Evolutionary conservation across 495 filamentous ascomycete genomes (phyloP), one percentile per base, ranked within the genome.

Genomic region (Aspergillus heteromorphus): DNA sequence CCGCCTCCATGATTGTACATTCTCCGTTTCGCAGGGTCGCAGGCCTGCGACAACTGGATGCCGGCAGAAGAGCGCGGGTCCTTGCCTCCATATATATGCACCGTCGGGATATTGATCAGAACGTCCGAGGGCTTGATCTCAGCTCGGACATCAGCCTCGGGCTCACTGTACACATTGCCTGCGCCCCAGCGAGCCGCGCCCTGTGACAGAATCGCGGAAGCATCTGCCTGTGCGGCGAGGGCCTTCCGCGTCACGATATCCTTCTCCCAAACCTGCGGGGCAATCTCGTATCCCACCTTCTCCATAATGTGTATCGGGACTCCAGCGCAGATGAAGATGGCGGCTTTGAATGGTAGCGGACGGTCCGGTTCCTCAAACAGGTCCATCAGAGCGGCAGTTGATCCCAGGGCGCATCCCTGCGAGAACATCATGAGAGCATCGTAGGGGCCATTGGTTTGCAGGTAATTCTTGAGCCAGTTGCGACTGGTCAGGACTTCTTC

Each of bases 371-470:
- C 57, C 34, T 76, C 68, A 20, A 60, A 56, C 16, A 66, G 58
- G 49, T 79, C 73, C 9, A 73, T 56, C 1, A 79, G 60, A 9
- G 77, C 58, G 6, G 73, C 71, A 53, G 67, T 76, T 4, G 73
- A 70, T 21, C 79, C 73, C 0, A 87, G 59, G 4, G 73, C 62
- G 49, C 78, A 81, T 14, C 83, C 83, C 45, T 87, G 81, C 6
- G 80, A 83, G 61, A 83, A 87, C 56, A 73, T 73, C 56, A 86
- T 65, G 8, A 86, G 74, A 16, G 74, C 73, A 58, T 87, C 85
- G 67, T 81, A 87, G 2, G 82, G 82, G 0, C 82, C 83, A 31
- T 80, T 62, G 2, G 61, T 51, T 2, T 72, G 67, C 40, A 85
- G 57, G 50, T 77, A 70, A 8, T 69, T 63, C 16, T 62, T 56